Conservation (phyloP, 2,329 filamentous ascomycete species). For the Hypoxylon rubiginosum region DNA sequence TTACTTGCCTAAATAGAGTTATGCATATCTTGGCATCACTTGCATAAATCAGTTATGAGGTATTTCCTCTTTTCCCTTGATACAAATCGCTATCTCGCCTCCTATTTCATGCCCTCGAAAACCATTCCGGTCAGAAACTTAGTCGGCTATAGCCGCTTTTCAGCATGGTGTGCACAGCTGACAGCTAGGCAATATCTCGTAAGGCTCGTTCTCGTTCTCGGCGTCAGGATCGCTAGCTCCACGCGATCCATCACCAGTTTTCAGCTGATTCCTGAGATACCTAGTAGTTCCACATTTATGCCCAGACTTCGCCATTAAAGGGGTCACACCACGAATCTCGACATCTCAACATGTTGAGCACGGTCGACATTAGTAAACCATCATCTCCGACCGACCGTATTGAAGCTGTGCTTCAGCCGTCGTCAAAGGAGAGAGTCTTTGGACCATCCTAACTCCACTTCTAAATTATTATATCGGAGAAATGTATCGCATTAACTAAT, state of each 20-base stretch:
- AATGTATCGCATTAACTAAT: background rate
- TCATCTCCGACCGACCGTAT: background rate
- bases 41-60: background rate
- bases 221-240: background rate
- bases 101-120: background rate
- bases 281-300: background rate
- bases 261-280: conserved; percentile 6
- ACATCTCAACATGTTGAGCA: background rate
- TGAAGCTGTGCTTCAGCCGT: background rate
- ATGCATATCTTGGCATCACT: background rate
- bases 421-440: background rate
- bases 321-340: background rate
- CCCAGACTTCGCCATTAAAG: background rate
- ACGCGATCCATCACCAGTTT: conserved; percentile 18
- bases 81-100: too few species aligned
- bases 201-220: conserved; percentile 4
- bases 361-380: background rate
- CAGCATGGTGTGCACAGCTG: background rate
- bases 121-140: background rate
- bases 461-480: too few species aligned
- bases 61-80: too few species aligned
- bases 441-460: background rate
- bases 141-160: background rate
- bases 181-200: background rate
- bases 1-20: background rate